These are phyloP conservation scores for Irpex lacteus DNA, from an alignment of 1,284 basidiomycete species.

Conservation along the genomic window DNA sequence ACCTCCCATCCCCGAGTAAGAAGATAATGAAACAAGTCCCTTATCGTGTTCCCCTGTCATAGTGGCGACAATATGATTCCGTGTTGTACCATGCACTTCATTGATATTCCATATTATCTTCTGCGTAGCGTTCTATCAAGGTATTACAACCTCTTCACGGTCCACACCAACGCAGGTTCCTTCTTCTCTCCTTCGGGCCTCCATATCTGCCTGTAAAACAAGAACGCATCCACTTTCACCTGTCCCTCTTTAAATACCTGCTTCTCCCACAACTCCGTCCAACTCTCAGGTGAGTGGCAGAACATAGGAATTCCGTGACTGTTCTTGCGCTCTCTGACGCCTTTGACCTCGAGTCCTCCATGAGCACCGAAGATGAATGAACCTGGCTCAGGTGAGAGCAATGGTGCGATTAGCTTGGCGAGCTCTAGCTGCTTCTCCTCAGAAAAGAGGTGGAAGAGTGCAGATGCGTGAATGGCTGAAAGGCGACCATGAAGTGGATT, in stretches of 20 bases:
- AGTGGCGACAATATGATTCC: no score
- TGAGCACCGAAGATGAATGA: conserved; percentile 39
- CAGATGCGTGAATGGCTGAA: conserved; percentile 44
- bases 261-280: conserved; percentile 42
- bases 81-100: no score
- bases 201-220: conserved; percentile 14
- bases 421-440: conserved; percentile 40
- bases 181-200: conserved; percentile 2
- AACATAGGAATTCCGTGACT: conserved; percentile 21
- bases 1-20: not conserved
- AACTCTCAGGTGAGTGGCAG: conserved; percentile 36
- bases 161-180: conserved; percentile 21
- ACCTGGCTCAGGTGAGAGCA: conserved; percentile 37
- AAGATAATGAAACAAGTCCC: not conserved
- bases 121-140: not conserved
- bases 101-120: not conserved
- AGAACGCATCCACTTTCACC: conserved; percentile 33
- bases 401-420: conserved; percentile 36
- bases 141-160: conserved; percentile 24
- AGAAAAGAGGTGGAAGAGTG: conserved; percentile 51
- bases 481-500: conserved; percentile 42
- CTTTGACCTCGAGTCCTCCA: conserved; percentile 22
- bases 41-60: no score
- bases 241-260: conserved; percentile 37
- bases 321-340: conserved; percentile 27